Percentiles rank a stretch among this genome's conserved stretches.
These are phyloP conservation scores for Fusarium sp. DNA, from an alignment of 2,329 filamentous ascomycete species.

Conservation along the genomic window DNA sequence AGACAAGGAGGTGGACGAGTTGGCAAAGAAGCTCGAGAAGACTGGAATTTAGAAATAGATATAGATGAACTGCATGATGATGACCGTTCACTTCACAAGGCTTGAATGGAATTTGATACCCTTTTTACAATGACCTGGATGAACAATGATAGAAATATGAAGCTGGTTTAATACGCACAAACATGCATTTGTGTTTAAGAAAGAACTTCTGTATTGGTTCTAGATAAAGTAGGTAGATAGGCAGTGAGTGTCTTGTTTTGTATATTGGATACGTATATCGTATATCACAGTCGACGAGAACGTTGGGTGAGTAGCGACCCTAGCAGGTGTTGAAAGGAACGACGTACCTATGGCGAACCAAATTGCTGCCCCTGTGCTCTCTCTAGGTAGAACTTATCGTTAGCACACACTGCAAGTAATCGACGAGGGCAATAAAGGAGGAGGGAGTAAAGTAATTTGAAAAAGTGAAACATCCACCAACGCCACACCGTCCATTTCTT, in stretches of 20 bases:
- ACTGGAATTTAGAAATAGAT: slow-evolving; percentile 63
- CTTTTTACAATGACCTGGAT: slow-evolving; percentile 34
- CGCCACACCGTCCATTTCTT: slow-evolving; percentile 33
- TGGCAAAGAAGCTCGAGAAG: slow-evolving; percentile 82
- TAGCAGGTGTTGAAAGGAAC: background rate
- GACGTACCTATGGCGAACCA: slow-evolving; percentile 45
- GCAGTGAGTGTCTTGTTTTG: background rate
- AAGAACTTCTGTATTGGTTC: background rate
- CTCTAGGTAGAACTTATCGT: slow-evolving; percentile 31
- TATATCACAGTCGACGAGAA: background rate
- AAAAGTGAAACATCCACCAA: slow-evolving; percentile 34
- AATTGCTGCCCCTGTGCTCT: slow-evolving; percentile 25
- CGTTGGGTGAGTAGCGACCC: slow-evolving; percentile 4
- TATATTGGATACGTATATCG: background rate
- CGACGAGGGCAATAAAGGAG: slow-evolving; percentile 9
- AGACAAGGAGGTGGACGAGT: slow-evolving; percentile 82
- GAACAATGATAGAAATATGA: background rate
- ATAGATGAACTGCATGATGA: slow-evolving; percentile 48
- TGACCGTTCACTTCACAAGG: slow-evolving; percentile 41
- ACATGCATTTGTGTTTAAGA: background rate
- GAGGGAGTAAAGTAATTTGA: slow-evolving; percentile 40
- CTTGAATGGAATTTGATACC: slow-evolving; percentile 50
- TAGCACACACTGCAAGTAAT: slow-evolving; percentile 42
- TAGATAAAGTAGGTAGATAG: background rate
- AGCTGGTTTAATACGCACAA: background rate